Evolutionary conservation across 1,284 basidiomycete genomes (phyloP), one percentile per base, ranked within the genome.

Genomic region (Irpex sp.): DNA sequence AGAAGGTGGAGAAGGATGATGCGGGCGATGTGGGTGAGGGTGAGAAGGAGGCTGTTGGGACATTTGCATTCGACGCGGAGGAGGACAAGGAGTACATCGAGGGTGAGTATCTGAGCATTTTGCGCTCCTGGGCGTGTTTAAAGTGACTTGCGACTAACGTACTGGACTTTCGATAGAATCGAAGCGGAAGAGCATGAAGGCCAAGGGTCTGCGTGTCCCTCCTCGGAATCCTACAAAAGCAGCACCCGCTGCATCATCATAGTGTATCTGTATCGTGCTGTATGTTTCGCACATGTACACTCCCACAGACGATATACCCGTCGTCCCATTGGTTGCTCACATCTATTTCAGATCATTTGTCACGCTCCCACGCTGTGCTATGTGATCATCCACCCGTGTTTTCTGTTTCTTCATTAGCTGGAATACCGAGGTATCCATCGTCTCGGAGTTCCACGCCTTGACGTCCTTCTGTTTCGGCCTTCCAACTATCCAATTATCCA

Each of bases 131-230:
- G n/a, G 33, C 18, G 47, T 61, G 16, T 58, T 23, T 47, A 58
- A n/a, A n/a, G 53, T 33, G 28, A 33, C 28, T 60, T 62, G 65
- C 42, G 56, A 65, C 47, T 48, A 14, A 62, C 64, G 62, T 63
- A 57, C 58, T 67, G 58, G n/a, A 47, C 23, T 7, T 0, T 21
- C n/a, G 66, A 47, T 73, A 92, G 90, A 87, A 72, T 80, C 82
- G 3, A 90, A 86, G 73, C 82, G 89, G 66, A 82, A 81, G 69
- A 82, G 82, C 63, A 84, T 89, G 82, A 91, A 88, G 70, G 83
- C 84, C 18, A 91, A 88, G 72, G 90, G 90, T 54, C 76, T 90
- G 56, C 83, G 84, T 57, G 84, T 84, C 51, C 83, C 80, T 54
- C 80, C 82, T 54, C 82, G 83, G 60, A 16, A 10, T 21, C 10